Conservation (phyloP, 768 basidiomycete genomes). For the Boletus bicolor region DNA sequence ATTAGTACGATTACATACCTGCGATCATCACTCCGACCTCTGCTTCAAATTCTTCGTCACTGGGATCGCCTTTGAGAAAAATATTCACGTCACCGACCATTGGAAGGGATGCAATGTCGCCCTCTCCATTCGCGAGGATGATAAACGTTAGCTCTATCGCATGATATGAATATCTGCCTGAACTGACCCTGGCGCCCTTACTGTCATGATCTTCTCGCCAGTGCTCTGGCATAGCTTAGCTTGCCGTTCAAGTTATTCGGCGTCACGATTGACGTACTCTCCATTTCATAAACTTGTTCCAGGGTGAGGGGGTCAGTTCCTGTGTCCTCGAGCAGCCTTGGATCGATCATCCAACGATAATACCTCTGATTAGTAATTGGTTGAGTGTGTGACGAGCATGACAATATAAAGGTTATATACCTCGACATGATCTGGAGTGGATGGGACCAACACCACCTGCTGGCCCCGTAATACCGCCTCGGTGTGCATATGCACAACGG, state of each 20-base stretch:
- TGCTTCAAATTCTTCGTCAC: slow-evolving; percentile 54
- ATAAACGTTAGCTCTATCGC: slow-evolving; percentile 82
- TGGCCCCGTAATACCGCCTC: slow-evolving; percentile 55
- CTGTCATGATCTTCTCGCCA: slow-evolving; percentile 89
- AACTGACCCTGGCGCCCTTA: slow-evolving; percentile 18
- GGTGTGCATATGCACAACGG: slow-evolving; percentile 15
- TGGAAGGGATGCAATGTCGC: slow-evolving; percentile 36
- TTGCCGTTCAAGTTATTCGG: background rate
- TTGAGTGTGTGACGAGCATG: background rate
- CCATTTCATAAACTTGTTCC: slow-evolving; percentile 87
- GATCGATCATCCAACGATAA: slow-evolving; percentile 83
- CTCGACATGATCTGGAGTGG: slow-evolving; percentile 54
- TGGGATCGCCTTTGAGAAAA: slow-evolving; percentile 62
- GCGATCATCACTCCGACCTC: slow-evolving; percentile 95
- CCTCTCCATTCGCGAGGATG: slow-evolving; percentile 50
- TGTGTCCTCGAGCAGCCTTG: slow-evolving; percentile 68
- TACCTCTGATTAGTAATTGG: slow-evolving; percentile 53
- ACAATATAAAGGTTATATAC: background rate
- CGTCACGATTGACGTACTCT: slow-evolving; percentile 48
- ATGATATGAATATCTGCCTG: background rate
- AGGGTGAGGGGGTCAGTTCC: slow-evolving; percentile 81
- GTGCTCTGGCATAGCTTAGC: slow-evolving; percentile 47
- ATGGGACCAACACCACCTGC: slow-evolving; percentile 77
- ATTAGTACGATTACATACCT: slow-evolving; percentile 38
- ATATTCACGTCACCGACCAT: slow-evolving; percentile 96